Percentiles rank a stretch among this genome's conserved stretches.
Conservation (phyloP, 2,329 filamentous ascomycete genomes). For the Juglanconis oblonga region DNA sequence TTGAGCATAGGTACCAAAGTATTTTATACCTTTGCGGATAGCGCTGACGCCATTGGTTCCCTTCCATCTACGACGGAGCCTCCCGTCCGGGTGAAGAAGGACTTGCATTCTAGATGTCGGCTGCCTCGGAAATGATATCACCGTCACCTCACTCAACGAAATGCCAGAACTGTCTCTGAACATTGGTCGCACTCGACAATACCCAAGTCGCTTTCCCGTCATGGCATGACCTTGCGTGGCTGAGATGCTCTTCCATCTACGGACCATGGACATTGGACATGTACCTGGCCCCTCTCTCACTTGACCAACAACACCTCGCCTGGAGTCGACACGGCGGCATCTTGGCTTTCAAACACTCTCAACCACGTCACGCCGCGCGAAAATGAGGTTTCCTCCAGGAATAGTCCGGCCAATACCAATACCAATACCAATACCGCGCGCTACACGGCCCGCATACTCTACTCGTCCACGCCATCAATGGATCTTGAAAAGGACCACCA, state of each 20-base stretch:
- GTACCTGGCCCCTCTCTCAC: not conserved
- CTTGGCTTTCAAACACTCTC: not conserved
- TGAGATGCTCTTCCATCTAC: not conserved
- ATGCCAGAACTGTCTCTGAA: not conserved
- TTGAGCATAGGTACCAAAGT: too few relatives aligned
- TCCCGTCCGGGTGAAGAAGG: too few relatives aligned
- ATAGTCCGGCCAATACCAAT: not conserved
- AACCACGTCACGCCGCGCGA: not conserved
- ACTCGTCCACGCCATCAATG: not conserved
- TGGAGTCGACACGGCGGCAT: not conserved
- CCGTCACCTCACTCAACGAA: not conserved
- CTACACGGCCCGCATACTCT: not conserved
- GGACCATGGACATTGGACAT: not conserved
- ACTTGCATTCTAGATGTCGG: too few relatives aligned
- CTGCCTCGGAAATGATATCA: too few relatives aligned
- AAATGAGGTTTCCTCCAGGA: constrained; percentile 10
- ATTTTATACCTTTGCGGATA: too few relatives aligned
- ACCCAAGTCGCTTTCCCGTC: not conserved
- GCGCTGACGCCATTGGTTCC: too few relatives aligned
- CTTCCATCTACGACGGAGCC: too few relatives aligned
- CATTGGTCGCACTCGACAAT: not conserved
- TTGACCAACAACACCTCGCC: not conserved
- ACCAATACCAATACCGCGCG: not conserved
- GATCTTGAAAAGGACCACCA: not conserved
- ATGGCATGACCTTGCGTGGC: not conserved